Conservation (phyloP, 1,284 basidiomycete species). For the Cutaneotrichosporon sp. region DNA sequence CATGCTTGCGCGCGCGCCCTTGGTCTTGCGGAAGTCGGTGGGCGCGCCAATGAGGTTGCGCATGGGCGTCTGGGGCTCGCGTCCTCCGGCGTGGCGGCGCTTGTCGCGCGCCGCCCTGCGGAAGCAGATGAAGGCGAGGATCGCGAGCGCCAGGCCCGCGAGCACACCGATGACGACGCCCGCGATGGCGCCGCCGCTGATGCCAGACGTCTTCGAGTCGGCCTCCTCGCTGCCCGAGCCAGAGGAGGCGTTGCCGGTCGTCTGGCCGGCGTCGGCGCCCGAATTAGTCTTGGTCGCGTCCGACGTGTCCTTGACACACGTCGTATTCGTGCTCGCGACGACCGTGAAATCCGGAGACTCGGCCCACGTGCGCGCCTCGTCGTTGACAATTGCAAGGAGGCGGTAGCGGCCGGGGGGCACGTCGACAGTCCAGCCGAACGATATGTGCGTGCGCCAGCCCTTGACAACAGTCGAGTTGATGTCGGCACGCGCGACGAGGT, state of each 20-base stretch:
- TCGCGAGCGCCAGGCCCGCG: conserved; percentile 29
- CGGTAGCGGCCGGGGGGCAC: conserved; percentile 42
- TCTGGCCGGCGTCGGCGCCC: neutral
- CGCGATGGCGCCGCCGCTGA: conserved; percentile 43
- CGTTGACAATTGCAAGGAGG: conserved; percentile 31
- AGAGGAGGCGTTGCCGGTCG: neutral
- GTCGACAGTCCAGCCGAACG: conserved; percentile 26
- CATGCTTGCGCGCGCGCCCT: conserved; percentile 5
- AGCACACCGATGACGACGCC: conserved; percentile 46
- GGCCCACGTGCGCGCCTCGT: neutral
- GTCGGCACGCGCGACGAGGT: conserved; percentile 13
- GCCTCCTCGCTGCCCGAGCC: conserved; percentile 1
- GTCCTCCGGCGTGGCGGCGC: conserved; percentile 1
- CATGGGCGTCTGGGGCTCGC: conserved; percentile 3
- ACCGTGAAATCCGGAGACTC: conserved; percentile 30
- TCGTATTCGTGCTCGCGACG: conserved; percentile 28
- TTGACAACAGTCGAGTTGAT: conserved; percentile 33
- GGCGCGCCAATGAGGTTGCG: conserved; percentile 13
- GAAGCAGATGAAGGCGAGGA: conserved; percentile 30
- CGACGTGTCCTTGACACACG: conserved; percentile 28
- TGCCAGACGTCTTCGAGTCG: conserved; percentile 14
- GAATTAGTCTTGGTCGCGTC: conserved; percentile 8
- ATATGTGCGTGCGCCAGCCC: conserved; percentile 26
- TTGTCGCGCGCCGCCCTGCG: conserved; percentile 8
- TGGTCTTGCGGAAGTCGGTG: conserved; percentile 18